phyloP scores from a whole-genome alignment of 768 basidiomycete species.

The Naganishia antarctica region DNA sequence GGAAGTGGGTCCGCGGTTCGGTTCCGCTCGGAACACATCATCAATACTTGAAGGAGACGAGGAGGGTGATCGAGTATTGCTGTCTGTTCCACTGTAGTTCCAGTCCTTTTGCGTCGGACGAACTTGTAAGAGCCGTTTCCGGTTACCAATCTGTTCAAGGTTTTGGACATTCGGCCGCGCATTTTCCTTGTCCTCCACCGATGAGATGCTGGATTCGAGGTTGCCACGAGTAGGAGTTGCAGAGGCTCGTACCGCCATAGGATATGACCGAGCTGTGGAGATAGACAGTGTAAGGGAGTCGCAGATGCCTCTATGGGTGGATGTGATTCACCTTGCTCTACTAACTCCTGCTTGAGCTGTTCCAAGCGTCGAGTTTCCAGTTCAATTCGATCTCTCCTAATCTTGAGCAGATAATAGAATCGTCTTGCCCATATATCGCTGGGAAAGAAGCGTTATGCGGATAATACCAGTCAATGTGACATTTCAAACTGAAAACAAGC shows the following conservation, averaged over 20 bases:
- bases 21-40: neutral
- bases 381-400: constrained; percentile 6
- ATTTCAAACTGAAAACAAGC: no score
- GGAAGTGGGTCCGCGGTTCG: neutral
- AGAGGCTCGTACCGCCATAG: neutral
- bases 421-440: constrained; percentile 14
- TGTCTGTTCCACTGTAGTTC: neutral
- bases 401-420: neutral
- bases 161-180: neutral
- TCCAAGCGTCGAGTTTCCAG: neutral
- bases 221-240: no score
- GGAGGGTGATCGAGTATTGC: neutral
- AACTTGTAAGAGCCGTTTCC: no score
- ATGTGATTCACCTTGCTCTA: constrained; percentile 11
- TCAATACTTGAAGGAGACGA: neutral
- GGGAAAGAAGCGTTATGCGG: no score
- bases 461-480: no score
- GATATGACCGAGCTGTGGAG: no score
- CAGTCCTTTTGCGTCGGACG: no score
- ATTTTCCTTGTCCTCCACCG: constrained; percentile 14
- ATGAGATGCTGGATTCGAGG: neutral
- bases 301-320: no score
- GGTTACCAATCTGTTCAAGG: no score
- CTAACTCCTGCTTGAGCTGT: neutral
- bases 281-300: no score